Conservation (phyloP, 2,329 filamentous ascomycete genomes). For the Paraphaeosphaeria sporulosa region DNA sequence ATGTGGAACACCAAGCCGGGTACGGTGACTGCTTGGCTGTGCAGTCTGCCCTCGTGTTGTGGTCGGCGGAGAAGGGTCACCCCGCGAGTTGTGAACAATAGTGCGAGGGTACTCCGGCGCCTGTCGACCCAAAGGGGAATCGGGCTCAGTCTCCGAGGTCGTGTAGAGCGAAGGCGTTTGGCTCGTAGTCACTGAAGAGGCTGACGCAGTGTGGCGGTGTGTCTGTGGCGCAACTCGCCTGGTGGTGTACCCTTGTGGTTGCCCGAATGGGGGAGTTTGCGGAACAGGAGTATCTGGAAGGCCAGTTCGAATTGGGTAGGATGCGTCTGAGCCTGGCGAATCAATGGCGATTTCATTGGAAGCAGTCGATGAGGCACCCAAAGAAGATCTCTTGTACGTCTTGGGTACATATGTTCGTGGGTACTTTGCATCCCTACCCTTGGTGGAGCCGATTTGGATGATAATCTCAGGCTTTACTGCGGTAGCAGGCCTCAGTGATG, state of each 20-base stretch:
- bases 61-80: constrained; percentile 27
- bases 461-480: constrained; percentile 37
- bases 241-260: constrained; percentile 29
- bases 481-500: constrained; percentile 33
- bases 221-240: constrained; percentile 27
- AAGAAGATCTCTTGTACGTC: constrained; percentile 36
- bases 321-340: constrained; percentile 40
- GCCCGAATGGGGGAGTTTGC: constrained; percentile 22
- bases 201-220: constrained; percentile 37
- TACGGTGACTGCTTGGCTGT: constrained; percentile 30
- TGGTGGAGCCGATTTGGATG: constrained; percentile 36
- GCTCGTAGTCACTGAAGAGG: constrained; percentile 36
- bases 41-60: constrained; percentile 21
- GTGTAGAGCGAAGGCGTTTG: constrained; percentile 39
- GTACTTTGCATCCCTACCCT: constrained; percentile 36
- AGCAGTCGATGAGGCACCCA: constrained; percentile 26
- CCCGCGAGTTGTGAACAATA: constrained; percentile 38
- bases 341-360: constrained; percentile 38
- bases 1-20: constrained; percentile 29
- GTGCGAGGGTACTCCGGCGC: constrained; percentile 31
- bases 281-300: constrained; percentile 39
- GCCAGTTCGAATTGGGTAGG: constrained; percentile 41
- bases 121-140: constrained; percentile 33
- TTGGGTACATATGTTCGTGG: constrained; percentile 24
- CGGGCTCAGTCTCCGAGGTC: constrained; percentile 36